Percentiles rank a stretch among this genome's conserved stretches.
Conservation (phyloP, 2,329 filamentous ascomycete species). For the Aspergillus unguis region DNA sequence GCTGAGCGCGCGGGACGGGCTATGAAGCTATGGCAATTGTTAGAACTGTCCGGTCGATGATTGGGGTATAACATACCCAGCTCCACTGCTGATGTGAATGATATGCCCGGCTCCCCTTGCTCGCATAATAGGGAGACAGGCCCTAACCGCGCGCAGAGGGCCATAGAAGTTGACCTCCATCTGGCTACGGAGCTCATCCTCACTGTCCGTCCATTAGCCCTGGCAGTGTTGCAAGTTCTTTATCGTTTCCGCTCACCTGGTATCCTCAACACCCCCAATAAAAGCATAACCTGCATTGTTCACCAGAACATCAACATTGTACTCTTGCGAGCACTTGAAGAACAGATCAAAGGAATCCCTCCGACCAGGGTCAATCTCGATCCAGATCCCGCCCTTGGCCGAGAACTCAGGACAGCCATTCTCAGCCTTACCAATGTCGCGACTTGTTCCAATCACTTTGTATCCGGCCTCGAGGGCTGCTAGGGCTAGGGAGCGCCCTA, state of each 20-base stretch:
- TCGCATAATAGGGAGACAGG: slow-evolving; percentile 3
- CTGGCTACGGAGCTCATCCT: slow-evolving; percentile 6
- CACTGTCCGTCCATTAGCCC: not conserved
- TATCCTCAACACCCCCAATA: slow-evolving; percentile 11
- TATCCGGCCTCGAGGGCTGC: slow-evolving; percentile 5
- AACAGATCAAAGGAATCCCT: slow-evolving; percentile 1
- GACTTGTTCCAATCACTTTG: slow-evolving; percentile 7
- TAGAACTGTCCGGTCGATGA: not conserved
- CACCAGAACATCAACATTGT: slow-evolving; percentile 9
- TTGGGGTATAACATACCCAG: slow-evolving; percentile 1
- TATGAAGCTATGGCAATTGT: not conserved
- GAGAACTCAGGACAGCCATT: not conserved
- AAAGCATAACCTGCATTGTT: slow-evolving; percentile 13
- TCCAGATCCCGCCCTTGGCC: slow-evolving; percentile 4
- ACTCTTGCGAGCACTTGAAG: not conserved
- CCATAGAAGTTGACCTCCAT: slow-evolving; percentile 15
- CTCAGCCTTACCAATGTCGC: slow-evolving; percentile 2
- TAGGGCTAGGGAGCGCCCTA: slow-evolving; percentile 4
- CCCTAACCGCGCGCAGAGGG: slow-evolving; percentile 8
- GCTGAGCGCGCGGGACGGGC: slow-evolving; percentile 4
- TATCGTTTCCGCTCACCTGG: not conserved
- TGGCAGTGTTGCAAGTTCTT: too few species aligned
- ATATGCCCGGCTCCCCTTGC: slow-evolving; percentile 6
- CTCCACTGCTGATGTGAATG: slow-evolving; percentile 8
- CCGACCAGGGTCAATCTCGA: slow-evolving; percentile 1